Evolutionary conservation across 2,329 filamentous ascomycete species (phyloP), one percentile per base, ranked within the genome.

Genomic region (Myotisia sp.): DNA sequence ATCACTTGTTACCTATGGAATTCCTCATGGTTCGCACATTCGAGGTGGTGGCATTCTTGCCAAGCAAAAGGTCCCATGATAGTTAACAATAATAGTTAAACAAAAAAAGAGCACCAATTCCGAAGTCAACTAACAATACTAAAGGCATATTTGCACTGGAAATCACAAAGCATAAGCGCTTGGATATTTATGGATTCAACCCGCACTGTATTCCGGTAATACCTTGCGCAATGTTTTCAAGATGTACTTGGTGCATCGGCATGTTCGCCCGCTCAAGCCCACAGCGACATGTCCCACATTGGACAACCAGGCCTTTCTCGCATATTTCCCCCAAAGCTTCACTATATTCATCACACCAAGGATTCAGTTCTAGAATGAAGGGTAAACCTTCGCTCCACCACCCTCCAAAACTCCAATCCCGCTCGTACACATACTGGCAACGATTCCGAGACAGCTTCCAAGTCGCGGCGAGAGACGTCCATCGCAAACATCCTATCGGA

Each of bases 401-500:
- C 12, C 26, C n/a, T n/a, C 13, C 26, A 6, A 35, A 5, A 1
- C 26, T 33, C 2, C 45, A 46, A 36, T 29, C 26, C 22, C 52
- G 54, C 17, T 38, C 34, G 12, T 29, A 47, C 33, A 36, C 53
- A 29, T 43, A 43, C 34, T 52, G 47, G 26, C 23, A 56, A 29
- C 52, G 51, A 34, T 42, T 57, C 21, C 45, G 46, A 16, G 47
- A 49, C 38, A 48, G 47, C 34, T 54, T 54, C 42, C 52, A 50
- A 9, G 47, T 55, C 43, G 55, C 56, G 10, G 53, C 47, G 4
- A 53, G 52, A 37, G 55, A 50, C 14, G 56, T 60, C 34, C 59
- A 56, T 54, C 55, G 54, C 45, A 58, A 58, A 42, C 54, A 61
- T 41, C 60, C 61, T 3, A 45, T 64, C 35, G 42, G 59, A 29